Evolutionary conservation across 2,329 filamentous ascomycete genomes (phyloP).

Genomic region (Cladosporium cucumerinum): DNA sequence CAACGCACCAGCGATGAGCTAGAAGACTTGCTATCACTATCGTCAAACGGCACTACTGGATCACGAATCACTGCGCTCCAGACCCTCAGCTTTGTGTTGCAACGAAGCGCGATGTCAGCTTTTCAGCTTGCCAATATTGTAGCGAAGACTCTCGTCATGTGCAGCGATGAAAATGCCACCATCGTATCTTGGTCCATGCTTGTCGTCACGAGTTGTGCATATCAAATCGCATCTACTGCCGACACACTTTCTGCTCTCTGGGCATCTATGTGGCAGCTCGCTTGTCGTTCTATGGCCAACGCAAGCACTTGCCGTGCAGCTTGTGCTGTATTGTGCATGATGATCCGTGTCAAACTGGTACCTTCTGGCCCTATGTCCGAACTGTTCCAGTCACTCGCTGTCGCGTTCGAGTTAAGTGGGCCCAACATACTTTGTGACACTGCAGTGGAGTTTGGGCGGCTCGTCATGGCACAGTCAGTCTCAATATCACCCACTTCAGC

Average conservation of each 20-base stretch:
- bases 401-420: slow-evolving; percentile 75
- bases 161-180: slow-evolving; percentile 62
- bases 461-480: slow-evolving; percentile 64
- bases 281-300: slow-evolving; percentile 67
- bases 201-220: slow-evolving; percentile 63
- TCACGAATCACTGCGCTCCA: slow-evolving; percentile 52
- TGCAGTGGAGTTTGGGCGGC: slow-evolving; percentile 68
- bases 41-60: slow-evolving; percentile 30
- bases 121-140: slow-evolving; percentile 20
- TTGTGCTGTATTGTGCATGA: slow-evolving; percentile 66
- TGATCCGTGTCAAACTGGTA: slow-evolving; percentile 65
- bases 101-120: slow-evolving; percentile 33
- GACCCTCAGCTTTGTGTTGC: slow-evolving; percentile 48
- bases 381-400: slow-evolving; percentile 68
- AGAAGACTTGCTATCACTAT: slow-evolving; percentile 39
- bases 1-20: slow-evolving; percentile 37
- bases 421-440: slow-evolving; percentile 77
- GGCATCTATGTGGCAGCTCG: slow-evolving; percentile 72
- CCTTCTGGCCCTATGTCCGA: slow-evolving; percentile 65
- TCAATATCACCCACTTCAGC: slow-evolving; percentile 66
- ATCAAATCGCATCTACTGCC: slow-evolving; percentile 42
- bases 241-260: slow-evolving; percentile 53
- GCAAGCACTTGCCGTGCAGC: slow-evolving; percentile 71
- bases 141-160: slow-evolving; percentile 20
- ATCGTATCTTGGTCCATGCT: slow-evolving; percentile 80